Base-by-base conservation (phyloP, 129 eudicot species). In the Chrysanthemum seticuspe region DNA sequence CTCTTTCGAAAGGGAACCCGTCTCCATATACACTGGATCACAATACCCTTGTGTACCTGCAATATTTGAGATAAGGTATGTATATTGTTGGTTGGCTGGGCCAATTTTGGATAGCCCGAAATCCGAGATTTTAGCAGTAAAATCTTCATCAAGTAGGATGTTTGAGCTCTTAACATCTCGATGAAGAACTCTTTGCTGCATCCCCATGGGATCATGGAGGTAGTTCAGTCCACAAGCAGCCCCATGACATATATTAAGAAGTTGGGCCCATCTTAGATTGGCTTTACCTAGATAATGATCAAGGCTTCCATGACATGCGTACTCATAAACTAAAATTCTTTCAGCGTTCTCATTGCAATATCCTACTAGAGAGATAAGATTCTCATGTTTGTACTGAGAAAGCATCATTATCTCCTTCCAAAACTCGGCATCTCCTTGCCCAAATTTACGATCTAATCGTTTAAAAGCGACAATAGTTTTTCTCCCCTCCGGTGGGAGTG, bases 131-230 rank as follows among this genome's bases (percentile, higher is more conserved):
- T 53, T 53, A 14, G 58, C 58, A 53, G 58, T 53, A 4, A 53
- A 53, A 53, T 53, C 6, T 13, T 53, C 58, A 53, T 53, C 58
- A 15, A 53, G 19, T 53, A 53, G 58, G 19, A 53, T 53, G 19
- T 53, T 53, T 53, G 58, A 53, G 58, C 58, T 53, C 58, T 53
- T 53, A 12, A 53, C 58, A 53, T 53, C 58, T 53, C 58, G 19
- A 4, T 53, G 58, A 53, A 53, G 58, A 53, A 53, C 18, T 4
- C 58, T 14, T 53, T 53, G 58, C 2, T 53, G 8, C 14, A 5
- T 53, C 8, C 58, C 58, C n/a, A 3, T 4, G 16, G 58, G 58
- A 53, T 53, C 58, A 6, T 53, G 58, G 0, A 53, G 58, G 16
- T 53, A 15, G 58, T 53, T 53, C 1, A 53, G 58, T 53, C 58